These are phyloP conservation scores for Trichoderma gracile DNA, from an alignment of 2,329 filamentous ascomycete species.

Conservation along the genomic window DNA sequence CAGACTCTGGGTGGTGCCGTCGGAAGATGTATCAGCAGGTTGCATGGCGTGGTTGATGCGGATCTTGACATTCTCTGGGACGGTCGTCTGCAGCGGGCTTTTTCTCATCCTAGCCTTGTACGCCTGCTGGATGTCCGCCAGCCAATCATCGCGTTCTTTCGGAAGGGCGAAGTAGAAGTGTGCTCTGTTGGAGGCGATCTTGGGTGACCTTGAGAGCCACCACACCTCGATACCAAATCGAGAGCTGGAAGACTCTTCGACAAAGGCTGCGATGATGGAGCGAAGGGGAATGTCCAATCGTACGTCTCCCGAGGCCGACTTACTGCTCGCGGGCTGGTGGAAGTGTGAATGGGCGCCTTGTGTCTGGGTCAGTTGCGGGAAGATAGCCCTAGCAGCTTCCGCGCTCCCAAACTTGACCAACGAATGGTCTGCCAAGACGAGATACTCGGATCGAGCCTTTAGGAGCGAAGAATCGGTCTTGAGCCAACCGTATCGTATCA, in stretches of 20 bases:
- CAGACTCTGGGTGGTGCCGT: constrained; percentile 35
- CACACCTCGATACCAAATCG: constrained; percentile 57
- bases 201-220: constrained; percentile 52
- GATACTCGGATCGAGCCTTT: constrained; percentile 51
- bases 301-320: constrained; percentile 40
- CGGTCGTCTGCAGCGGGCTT: constrained; percentile 40
- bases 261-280: constrained; percentile 54
- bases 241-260: constrained; percentile 51
- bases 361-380: constrained; percentile 46
- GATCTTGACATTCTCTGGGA: constrained; percentile 50
- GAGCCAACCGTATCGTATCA: constrained; percentile 49
- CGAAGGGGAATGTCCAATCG: constrained; percentile 52
- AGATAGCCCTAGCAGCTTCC: constrained; percentile 49
- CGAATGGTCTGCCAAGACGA: constrained; percentile 54
- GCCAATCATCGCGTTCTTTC: constrained; percentile 52
- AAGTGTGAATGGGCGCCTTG: constrained; percentile 28
- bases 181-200: constrained; percentile 49
- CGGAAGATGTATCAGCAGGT: constrained; percentile 41
- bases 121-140: constrained; percentile 49
- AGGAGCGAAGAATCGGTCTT: constrained; percentile 52
- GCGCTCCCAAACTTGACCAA: constrained; percentile 53
- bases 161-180: constrained; percentile 53
- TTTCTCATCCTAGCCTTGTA: constrained; percentile 43
- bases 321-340: constrained; percentile 32
- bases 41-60: constrained; percentile 51